Percentiles rank a stretch among this genome's conserved stretches.
phyloP scores from a whole-genome alignment of 345 rosid species.

The Litchi chinensis region DNA sequence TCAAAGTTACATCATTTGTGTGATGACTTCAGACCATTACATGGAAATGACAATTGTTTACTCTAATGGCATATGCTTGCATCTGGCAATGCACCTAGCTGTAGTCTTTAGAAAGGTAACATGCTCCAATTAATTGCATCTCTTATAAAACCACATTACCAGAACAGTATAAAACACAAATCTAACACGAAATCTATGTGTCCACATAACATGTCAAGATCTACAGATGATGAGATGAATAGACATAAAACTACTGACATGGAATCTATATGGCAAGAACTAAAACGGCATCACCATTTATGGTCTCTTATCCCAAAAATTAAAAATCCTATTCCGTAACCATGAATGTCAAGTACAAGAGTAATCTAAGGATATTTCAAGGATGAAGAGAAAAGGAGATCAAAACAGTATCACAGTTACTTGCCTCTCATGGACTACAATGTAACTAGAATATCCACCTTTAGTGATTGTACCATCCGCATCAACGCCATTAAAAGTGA shows the following conservation, averaged over 20 bases:
- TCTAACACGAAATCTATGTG: neutral
- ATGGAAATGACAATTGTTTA: neutral
- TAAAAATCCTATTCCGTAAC: neutral
- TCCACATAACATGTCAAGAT: neutral
- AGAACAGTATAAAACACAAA: neutral
- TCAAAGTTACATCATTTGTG: neutral
- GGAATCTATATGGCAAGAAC: neutral
- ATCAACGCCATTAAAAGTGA: constrained; percentile 72
- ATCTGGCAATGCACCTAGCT: neutral
- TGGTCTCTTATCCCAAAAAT: neutral
- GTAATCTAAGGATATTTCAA: neutral
- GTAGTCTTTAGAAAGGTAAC: too few species aligned
- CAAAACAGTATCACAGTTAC: constrained; percentile 3
- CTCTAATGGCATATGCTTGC: neutral
- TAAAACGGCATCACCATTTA: neutral
- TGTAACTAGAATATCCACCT: constrained; percentile 84
- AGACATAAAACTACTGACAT: neutral
- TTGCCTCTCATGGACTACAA: constrained; percentile 77
- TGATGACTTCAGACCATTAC: neutral
- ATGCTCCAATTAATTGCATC: neutral
- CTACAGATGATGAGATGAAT: neutral
- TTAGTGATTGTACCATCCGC: constrained; percentile 73
- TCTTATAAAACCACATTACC: neutral
- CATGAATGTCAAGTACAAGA: neutral
- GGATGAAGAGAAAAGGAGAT: neutral